Conservation (phyloP, 495 filamentous ascomycete species). For the Poronia punctata region DNA sequence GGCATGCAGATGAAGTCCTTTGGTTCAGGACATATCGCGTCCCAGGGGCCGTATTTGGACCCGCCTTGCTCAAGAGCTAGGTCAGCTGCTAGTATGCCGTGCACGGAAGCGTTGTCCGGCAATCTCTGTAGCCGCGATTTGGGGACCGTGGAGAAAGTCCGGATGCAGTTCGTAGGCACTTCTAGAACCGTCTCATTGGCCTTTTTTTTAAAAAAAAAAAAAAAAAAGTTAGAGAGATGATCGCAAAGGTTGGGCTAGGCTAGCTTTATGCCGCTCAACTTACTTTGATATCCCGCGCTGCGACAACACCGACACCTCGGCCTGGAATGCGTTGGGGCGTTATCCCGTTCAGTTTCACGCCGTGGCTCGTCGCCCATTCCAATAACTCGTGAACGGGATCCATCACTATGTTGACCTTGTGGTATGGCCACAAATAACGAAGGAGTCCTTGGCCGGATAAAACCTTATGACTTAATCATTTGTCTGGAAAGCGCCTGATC, state of each 20-base stretch:
- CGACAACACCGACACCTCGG: conserved; percentile 68
- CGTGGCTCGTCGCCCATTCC: conserved; percentile 53
- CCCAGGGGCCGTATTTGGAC: conserved; percentile 48
- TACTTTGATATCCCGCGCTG: conserved; percentile 58
- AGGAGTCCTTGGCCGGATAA: too few species aligned
- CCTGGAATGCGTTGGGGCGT: conserved; percentile 51
- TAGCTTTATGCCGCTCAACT: not conserved
- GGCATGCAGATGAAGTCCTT: conserved; percentile 61
- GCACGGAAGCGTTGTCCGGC: conserved; percentile 43
- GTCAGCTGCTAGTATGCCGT: conserved; percentile 65
- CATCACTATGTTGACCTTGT: too few species aligned
- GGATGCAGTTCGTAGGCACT: conserved; percentile 56
- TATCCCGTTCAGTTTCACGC: conserved; percentile 55
- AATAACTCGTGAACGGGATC: conserved; percentile 45
- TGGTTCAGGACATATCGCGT: conserved; percentile 57
- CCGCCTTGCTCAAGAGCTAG: conserved; percentile 45
- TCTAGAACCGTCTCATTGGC: conserved; percentile 50
- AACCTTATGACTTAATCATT: too few species aligned
- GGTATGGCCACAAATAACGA: too few species aligned
- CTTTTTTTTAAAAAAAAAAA: conserved; percentile 17
- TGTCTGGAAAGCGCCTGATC: too few species aligned
- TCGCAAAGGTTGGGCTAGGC: not conserved
- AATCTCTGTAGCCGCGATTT: conserved; percentile 37
- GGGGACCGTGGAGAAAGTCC: conserved; percentile 56
- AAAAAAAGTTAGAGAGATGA: not conserved